Percentiles rank a stretch among this genome's conserved stretches.
These are phyloP conservation scores for Pavlovales sp. DNA, from an alignment of 208 protist genomes.

Conservation along the genomic window DNA sequence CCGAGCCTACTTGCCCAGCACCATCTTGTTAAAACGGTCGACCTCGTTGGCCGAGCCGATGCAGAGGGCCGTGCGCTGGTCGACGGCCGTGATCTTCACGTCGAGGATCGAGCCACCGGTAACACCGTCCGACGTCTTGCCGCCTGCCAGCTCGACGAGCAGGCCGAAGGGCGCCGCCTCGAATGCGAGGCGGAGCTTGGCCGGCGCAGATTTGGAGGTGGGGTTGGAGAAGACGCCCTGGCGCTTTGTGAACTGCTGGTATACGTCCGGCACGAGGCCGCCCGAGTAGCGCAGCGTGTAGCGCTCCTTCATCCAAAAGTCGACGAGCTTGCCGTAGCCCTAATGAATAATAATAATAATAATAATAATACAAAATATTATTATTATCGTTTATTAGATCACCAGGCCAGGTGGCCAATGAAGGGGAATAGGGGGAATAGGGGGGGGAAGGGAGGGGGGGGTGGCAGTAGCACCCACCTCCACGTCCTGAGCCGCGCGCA, in stretches of 20 bases:
- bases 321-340: conserved; percentile 40
- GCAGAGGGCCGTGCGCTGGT: conserved; percentile 48
- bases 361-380: too few relatives aligned
- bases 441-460: too few relatives aligned
- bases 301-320: conserved; percentile 37
- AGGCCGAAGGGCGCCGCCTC: conserved; percentile 43
- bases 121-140: conserved; percentile 52
- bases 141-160: conserved; percentile 46
- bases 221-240: conserved; percentile 53
- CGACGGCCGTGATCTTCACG: conserved; percentile 43
- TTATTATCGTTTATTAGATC: too few relatives aligned
- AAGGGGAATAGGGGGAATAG: too few relatives aligned
- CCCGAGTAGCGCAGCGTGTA: conserved; percentile 56
- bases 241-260: conserved; percentile 54
- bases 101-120: conserved; percentile 42
- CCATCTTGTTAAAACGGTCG: conserved; percentile 50
- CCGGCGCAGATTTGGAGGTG: conserved; percentile 38
- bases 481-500: conserved; percentile 35
- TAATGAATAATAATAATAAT: too few relatives aligned
- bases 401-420: too few relatives aligned
- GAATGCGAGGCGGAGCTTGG: conserved; percentile 54
- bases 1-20: conserved; percentile 34
- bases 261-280: conserved; percentile 53
- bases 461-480: background rate
- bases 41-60: conserved; percentile 51